Conservation (phyloP, 2,329 filamentous ascomycete species). For the Epicoccum nigrum region DNA sequence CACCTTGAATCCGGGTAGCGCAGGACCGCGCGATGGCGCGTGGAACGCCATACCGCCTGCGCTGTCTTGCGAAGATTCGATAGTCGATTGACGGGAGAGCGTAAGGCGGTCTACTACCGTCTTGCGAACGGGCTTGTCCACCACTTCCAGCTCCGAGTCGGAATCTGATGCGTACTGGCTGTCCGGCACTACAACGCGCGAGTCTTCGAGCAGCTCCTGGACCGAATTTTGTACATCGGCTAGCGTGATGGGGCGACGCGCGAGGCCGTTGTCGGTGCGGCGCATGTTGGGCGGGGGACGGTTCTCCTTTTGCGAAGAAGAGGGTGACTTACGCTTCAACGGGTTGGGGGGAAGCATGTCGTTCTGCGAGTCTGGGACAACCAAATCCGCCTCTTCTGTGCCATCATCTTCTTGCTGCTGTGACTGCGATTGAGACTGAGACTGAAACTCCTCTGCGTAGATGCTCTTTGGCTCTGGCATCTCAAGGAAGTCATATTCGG, state of each 20-base stretch:
- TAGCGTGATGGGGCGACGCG: slow-evolving; percentile 71
- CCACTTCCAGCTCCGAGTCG: slow-evolving; percentile 44
- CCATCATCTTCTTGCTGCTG: not conserved
- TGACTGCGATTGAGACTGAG: slow-evolving; percentile 22
- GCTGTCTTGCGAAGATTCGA: slow-evolving; percentile 27
- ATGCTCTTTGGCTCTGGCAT: slow-evolving; percentile 48
- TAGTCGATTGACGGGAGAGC: slow-evolving; percentile 62
- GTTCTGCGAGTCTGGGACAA: slow-evolving; percentile 40
- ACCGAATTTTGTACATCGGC: slow-evolving; percentile 83
- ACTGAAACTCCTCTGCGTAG: slow-evolving; percentile 39
- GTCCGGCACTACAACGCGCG: slow-evolving; percentile 61
- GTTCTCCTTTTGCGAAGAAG: slow-evolving; percentile 51
- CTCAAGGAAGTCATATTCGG: slow-evolving; percentile 77
- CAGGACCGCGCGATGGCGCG: slow-evolving; percentile 49
- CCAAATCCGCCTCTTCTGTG: slow-evolving; percentile 24
- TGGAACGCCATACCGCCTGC: slow-evolving; percentile 62
- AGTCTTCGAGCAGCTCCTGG: slow-evolving; percentile 78
- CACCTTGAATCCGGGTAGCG: slow-evolving; percentile 62
- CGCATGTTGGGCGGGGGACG: slow-evolving; percentile 65
- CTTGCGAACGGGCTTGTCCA: slow-evolving; percentile 35
- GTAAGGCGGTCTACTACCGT: slow-evolving; percentile 74
- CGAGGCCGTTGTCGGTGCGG: slow-evolving; percentile 62
- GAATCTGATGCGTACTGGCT: slow-evolving; percentile 51
- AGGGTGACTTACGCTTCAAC: slow-evolving; percentile 50
- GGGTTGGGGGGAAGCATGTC: slow-evolving; percentile 31